Conservation (phyloP, 2,329 filamentous ascomycete genomes). For the Alternaria arbusti region DNA sequence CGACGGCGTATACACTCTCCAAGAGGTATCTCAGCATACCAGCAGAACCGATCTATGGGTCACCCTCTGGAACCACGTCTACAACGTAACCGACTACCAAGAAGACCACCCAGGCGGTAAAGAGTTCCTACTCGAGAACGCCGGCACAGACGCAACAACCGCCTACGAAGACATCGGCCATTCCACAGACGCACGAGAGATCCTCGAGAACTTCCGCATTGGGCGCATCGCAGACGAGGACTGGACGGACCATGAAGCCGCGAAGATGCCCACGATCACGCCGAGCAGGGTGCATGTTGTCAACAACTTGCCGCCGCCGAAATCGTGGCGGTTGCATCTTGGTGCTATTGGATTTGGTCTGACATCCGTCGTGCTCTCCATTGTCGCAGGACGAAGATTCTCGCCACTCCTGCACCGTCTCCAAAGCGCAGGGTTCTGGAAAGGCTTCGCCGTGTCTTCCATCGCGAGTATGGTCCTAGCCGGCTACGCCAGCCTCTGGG, state of each 20-base stretch:
- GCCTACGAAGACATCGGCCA: slow-evolving; percentile 56
- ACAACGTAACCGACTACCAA: slow-evolving; percentile 64
- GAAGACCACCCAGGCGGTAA: slow-evolving; percentile 62
- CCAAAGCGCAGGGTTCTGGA: slow-evolving; percentile 16
- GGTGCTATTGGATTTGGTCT: slow-evolving; percentile 11
- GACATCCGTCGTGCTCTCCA: slow-evolving; percentile 3
- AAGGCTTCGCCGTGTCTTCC: slow-evolving; percentile 18
- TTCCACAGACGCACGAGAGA: slow-evolving; percentile 55
- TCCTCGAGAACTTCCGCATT: slow-evolving; percentile 49
- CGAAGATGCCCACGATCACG: slow-evolving; percentile 46
- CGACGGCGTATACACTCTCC: slow-evolving; percentile 19
- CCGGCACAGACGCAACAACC: slow-evolving; percentile 53
- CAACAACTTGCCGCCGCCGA: slow-evolving; percentile 20
- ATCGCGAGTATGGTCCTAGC: slow-evolving; percentile 12
- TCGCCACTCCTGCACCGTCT: slow-evolving; percentile 14
- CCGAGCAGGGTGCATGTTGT: slow-evolving; percentile 13
- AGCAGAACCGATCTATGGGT: slow-evolving; percentile 60
- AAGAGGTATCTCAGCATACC: slow-evolving; percentile 57
- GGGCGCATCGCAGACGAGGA: slow-evolving; percentile 21
- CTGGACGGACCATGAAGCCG: slow-evolving; percentile 31
- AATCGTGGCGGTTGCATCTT: slow-evolving; percentile 4
- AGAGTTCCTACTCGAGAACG: slow-evolving; percentile 51
- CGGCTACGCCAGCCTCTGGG: slow-evolving; percentile 14
- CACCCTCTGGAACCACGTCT: slow-evolving; percentile 57
- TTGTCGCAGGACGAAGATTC: slow-evolving; percentile 10